Base-by-base conservation (phyloP, 2,329 filamentous ascomycete genomes). In the Diaporthe eres region DNA sequence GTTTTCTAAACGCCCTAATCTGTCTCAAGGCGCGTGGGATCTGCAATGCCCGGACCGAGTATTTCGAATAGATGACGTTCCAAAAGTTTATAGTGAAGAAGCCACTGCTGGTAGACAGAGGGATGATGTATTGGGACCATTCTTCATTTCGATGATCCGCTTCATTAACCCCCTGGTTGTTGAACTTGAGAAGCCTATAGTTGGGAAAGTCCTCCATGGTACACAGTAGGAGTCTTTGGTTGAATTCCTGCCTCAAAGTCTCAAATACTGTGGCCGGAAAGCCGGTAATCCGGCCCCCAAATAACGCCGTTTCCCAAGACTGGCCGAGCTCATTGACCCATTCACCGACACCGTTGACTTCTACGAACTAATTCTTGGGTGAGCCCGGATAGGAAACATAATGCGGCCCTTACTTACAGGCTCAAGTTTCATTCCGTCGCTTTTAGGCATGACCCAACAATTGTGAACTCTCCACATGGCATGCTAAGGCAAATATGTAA, bases 271-370 rank as follows among this genome's bases (percentile, higher is more conserved):
- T 9, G 25, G 1, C 1, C 13, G 61, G 61, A 5, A 22, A 7
- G 25, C 42, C 3, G 28, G 3, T 6, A 9, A 70, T 12, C 34
- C 47, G 31, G 22, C 65, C 65, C 8, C 65, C 65, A 2, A 70
- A 70, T 13, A 70, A 19, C 31, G n/a, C 31, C 4, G 65, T 22
- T 53, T 70, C 65, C 49, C 65, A 70, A 3, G 65, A 37, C 10
- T 7, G 7, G 1, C 65, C 65, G 2, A 70, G 4, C 34, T 70
- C 65, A 37, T 55, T 55, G 5, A 42, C 3, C 31, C 31, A 70
- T 55, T 70, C 31, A 7, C 3, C 9, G 22, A 13, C 5, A 19
- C n/a, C 25, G 5, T n/a, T n/a, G 15, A 39, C n/a, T 55, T 39
- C 31, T 10, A 55, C 28, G n/a, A 70, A 70, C 65, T 70, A 17